phyloP scores from a whole-genome alignment of 768 basidiomycete genomes.

The Pholiota conissans region DNA sequence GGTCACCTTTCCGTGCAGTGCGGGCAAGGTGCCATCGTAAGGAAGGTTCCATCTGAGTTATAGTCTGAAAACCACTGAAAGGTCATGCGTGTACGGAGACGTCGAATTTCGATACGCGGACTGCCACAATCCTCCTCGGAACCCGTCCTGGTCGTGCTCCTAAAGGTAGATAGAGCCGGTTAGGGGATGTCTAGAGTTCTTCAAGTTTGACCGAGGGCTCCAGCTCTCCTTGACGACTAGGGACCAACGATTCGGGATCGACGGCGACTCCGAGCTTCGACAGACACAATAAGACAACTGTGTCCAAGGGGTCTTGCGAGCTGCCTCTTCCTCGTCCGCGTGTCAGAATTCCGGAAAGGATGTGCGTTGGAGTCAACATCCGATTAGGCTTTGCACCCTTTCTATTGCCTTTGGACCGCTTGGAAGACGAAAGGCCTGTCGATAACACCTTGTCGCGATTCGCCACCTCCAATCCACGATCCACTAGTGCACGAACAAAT shows the following conservation, averaged over 20 bases:
- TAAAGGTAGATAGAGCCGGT: neutral
- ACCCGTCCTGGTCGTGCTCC: neutral
- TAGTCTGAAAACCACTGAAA: neutral
- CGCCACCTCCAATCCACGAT: slow-evolving; percentile 35
- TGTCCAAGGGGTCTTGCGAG: slow-evolving; percentile 14
- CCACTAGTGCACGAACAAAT: slow-evolving; percentile 36
- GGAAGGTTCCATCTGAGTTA: slow-evolving; percentile 1
- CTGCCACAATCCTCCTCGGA: slow-evolving; percentile 24
- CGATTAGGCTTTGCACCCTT: slow-evolving; percentile 6
- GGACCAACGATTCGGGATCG: slow-evolving; percentile 1
- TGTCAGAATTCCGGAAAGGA: slow-evolving; percentile 39
- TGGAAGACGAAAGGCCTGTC: slow-evolving; percentile 8
- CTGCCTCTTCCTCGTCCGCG: slow-evolving; percentile 22
- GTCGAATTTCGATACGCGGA: slow-evolving; percentile 24
- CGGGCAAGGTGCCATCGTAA: slow-evolving; percentile 10
- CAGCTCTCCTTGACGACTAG: slow-evolving; percentile 12
- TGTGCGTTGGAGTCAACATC: slow-evolving; percentile 43
- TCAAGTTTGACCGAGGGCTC: slow-evolving; percentile 18
- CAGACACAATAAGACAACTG: slow-evolving; percentile 29
- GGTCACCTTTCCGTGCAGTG: slow-evolving; percentile 4
- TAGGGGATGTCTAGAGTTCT: slow-evolving; percentile 8
- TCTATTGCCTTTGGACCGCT: slow-evolving; percentile 16
- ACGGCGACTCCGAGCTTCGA: slow-evolving; percentile 27
- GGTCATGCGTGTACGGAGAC: neutral
- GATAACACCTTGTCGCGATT: slow-evolving; percentile 30